Conservation (phyloP, 495 filamentous ascomycete species). For the Talaromyces ruber region DNA sequence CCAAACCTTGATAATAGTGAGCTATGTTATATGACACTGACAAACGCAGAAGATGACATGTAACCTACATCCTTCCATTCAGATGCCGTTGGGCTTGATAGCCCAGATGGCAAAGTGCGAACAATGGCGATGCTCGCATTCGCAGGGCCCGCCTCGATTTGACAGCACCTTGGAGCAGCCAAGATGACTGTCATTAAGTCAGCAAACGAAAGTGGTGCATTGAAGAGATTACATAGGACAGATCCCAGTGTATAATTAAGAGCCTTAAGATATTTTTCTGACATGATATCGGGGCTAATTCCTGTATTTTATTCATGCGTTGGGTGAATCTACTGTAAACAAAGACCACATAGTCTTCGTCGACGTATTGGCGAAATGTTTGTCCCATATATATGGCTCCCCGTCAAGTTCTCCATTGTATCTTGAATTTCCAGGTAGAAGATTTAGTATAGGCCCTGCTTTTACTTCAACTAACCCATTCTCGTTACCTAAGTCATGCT, state of each 20-base stretch:
- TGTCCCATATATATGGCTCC: not conserved
- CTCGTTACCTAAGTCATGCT: not conserved
- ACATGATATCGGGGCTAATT: not conserved
- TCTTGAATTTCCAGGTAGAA: not conserved
- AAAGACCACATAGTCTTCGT: not conserved
- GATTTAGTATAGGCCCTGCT: not conserved
- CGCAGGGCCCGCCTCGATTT: not conserved
- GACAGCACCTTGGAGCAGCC: not conserved
- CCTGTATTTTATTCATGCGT: not conserved
- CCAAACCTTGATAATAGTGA: not conserved
- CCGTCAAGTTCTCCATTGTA: not conserved
- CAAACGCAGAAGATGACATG: not conserved
- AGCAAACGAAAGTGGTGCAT: not conserved
- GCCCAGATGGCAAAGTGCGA: not conserved
- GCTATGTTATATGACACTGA: not conserved
- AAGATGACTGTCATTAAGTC: not conserved
- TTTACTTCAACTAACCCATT: no score
- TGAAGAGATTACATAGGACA: not conserved
- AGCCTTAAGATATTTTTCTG: not conserved
- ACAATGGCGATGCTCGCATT: not conserved
- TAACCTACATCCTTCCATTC: not conserved
- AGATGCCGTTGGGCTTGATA: not conserved
- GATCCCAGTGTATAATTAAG: not conserved
- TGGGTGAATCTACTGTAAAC: not conserved
- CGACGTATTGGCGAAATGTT: not conserved